Evolutionary conservation across 352 stramenopile genomes (phyloP), one percentile per base, ranked within the genome.

Genomic region (Globisporangium takayamanum): DNA sequence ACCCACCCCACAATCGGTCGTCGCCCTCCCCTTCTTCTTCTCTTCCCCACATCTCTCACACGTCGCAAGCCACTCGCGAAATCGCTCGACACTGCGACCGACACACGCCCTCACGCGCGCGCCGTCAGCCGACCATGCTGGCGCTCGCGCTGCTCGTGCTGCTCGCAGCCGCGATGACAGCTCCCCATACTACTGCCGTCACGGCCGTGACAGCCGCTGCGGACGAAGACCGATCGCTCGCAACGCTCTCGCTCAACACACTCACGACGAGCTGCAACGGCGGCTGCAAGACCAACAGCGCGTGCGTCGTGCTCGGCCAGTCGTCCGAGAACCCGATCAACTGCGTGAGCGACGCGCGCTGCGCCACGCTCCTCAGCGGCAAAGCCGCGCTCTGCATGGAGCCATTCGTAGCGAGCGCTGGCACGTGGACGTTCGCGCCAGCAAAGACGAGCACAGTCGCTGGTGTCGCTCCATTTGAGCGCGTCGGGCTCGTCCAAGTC

Each of bases 211-310:
- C 47, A 25, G 39, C 56, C 6, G 36, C 30, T 5, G 22, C 20
- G 8, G 33, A 41, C 14, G 57, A 63, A 8, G 57, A 57, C 50
- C 57, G 57, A 20, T 53, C 51, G 28, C 42, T 58, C 15, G 57
- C 57, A 30, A 58, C 69, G 42, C 74, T 84, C 57, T 58, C 69
- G 42, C 74, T 84, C 59, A 91, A 89, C 67, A 89, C 78, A 51
- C 66, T 91, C 46, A 89, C 78, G 41, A 91, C 81, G 49, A 88
- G 76, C 59, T 91, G 81, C 65, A 88, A 83, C 54, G 81, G 81
- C 50, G 78, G 69, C 45, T 91, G 81, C 58, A 74, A 72, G 63
- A 66, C 59, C 48, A 79, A 78, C 66, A 63, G 71, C n/a, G 73
- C 77, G 10, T 91, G 81, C 53, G 77, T 89, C 20, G 63, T 91